Conservation (phyloP, 257 asterid genomes). For the Capsicum chinense region DNA sequence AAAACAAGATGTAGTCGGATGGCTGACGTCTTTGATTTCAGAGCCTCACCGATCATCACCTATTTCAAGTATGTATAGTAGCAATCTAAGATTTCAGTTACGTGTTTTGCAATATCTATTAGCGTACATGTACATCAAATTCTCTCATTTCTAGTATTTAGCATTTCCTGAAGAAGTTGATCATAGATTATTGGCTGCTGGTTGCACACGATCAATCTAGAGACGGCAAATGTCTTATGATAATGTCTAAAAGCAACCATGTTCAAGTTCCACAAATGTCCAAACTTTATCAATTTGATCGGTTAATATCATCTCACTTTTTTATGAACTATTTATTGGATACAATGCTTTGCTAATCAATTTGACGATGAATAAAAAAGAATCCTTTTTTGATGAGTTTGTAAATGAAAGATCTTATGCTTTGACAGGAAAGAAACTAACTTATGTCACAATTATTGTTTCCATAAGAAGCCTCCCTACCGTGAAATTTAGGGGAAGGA, state of each 20-base stretch:
- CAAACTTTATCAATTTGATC: slow-evolving; percentile 1
- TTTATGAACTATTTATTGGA: background rate
- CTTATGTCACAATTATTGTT: background rate
- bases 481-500: background rate
- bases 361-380: background rate
- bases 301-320: background rate
- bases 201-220: background rate
- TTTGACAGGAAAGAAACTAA: slow-evolving; percentile 11
- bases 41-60: slow-evolving; percentile 36
- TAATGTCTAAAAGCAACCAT: background rate
- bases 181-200: background rate
- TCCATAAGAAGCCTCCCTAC: slow-evolving; percentile 5
- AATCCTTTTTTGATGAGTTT: background rate
- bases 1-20: slow-evolving; percentile 44
- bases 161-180: background rate
- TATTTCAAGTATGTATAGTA: slow-evolving; percentile 44
- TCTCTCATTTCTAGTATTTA: background rate
- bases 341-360: slow-evolving; percentile 16
- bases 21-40: slow-evolving; percentile 43
- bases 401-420: background rate
- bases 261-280: background rate
- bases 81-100: slow-evolving; percentile 11
- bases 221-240: background rate
- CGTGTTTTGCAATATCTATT: background rate
- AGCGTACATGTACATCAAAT: background rate